Evolutionary conservation across 371 early-diverging fungal genomes (phyloP).

Genomic region (Rhizomucor pusillus): DNA sequence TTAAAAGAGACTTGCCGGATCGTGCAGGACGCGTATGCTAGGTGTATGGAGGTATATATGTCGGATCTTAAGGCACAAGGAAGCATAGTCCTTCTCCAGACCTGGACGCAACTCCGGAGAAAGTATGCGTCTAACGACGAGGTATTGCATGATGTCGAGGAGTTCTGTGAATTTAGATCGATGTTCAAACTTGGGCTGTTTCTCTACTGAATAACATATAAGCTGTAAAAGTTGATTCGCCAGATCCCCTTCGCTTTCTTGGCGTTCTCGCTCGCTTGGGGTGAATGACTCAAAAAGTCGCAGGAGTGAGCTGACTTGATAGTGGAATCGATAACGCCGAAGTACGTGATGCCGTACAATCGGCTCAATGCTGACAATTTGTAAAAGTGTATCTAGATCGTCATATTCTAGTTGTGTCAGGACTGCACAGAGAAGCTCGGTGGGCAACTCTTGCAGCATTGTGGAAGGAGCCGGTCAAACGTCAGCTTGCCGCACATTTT

Average conservation of each 20-base stretch:
- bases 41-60: constrained; percentile 39
- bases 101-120: constrained; percentile 15
- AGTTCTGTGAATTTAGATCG: constrained; percentile 33
- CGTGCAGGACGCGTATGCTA: constrained; percentile 42
- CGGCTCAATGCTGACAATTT: constrained; percentile 7
- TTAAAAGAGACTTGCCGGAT: constrained; percentile 31
- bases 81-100: constrained; percentile 37
- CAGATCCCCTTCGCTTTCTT: constrained; percentile 19
- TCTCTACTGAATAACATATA: constrained; percentile 29
- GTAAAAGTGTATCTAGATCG: constrained; percentile 22
- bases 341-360: constrained; percentile 21
- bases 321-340: constrained; percentile 32
- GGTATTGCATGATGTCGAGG: constrained; percentile 33
- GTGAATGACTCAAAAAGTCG: constrained; percentile 29
- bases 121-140: constrained; percentile 29
- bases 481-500: neutral
- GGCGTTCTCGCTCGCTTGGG: constrained; percentile 11
- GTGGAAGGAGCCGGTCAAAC: neutral
- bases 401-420: constrained; percentile 25
- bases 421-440: constrained; percentile 33
- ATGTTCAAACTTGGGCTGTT: constrained; percentile 26
- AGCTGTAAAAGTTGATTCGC: constrained; percentile 26
- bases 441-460: constrained; percentile 34
- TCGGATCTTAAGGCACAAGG: constrained; percentile 35
- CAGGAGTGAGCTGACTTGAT: constrained; percentile 18